phyloP scores from a whole-genome alignment of 1,284 basidiomycete genomes.

The Violaceomyces palustris region DNA sequence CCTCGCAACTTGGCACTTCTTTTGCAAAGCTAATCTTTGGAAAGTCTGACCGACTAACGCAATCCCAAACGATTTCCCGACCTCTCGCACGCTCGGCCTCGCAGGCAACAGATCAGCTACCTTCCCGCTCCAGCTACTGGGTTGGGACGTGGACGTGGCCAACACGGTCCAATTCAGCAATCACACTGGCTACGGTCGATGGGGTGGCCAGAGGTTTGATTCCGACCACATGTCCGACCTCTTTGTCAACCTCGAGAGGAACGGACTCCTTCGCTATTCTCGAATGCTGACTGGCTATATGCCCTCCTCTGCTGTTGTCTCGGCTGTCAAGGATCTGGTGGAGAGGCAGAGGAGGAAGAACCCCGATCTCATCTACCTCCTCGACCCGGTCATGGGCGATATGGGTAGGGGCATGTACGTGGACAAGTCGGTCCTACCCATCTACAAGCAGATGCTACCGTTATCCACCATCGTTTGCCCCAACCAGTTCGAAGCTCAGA shows the following conservation, averaged over 20 bases:
- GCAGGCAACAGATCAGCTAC: slow-evolving; percentile 75
- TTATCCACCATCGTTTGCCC: slow-evolving; percentile 87
- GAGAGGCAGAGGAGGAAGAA: slow-evolving; percentile 60
- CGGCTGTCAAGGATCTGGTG: slow-evolving; percentile 65
- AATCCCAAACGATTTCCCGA: not conserved
- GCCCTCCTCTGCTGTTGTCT: slow-evolving; percentile 74
- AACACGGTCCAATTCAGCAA: slow-evolving; percentile 81
- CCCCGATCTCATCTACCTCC: slow-evolving; percentile 70
- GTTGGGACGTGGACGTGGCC: slow-evolving; percentile 92
- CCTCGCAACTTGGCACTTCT: not conserved
- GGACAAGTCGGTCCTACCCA: slow-evolving; percentile 75
- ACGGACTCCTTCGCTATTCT: slow-evolving; percentile 39
- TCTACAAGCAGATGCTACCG: slow-evolving; percentile 74
- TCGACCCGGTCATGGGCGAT: slow-evolving; percentile 67
- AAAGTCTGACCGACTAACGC: not conserved
- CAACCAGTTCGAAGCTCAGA: slow-evolving; percentile 96
- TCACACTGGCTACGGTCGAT: slow-evolving; percentile 69
- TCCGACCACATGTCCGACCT: slow-evolving; percentile 52
- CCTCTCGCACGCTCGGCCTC: not conserved
- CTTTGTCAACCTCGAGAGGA: slow-evolving; percentile 45
- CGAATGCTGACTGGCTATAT: slow-evolving; percentile 63
- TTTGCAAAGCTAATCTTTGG: not conserved
- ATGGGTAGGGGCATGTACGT: slow-evolving; percentile 67
- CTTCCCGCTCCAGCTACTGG: slow-evolving; percentile 88
- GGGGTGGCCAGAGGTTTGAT: slow-evolving; percentile 54